A percentile compares a stretch with the other conserved stretches of the same genome.
Conservation (phyloP, 257 asterid species). For the Knoxia roxburghii region DNA sequence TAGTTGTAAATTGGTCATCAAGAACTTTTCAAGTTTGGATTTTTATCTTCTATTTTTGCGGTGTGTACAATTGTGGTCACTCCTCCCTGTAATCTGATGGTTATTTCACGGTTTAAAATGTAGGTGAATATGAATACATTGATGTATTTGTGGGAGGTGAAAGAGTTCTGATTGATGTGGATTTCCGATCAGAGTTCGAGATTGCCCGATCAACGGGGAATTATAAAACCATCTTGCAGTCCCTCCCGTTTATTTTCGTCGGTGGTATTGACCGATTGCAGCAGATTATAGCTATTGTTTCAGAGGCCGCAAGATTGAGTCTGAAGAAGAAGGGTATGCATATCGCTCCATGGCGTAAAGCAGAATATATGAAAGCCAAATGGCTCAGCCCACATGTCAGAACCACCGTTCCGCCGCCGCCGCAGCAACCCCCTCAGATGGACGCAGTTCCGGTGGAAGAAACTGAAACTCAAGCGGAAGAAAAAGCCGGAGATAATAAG, state of each 20-base stretch:
- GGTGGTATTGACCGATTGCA: conserved; percentile 74
- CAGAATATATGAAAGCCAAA: conserved; percentile 70
- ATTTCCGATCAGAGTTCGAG: conserved; percentile 88
- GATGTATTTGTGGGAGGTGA: conserved; percentile 66
- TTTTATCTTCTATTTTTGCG: neutral
- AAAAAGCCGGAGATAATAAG: conserved; percentile 1
- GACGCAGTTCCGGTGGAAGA: conserved; percentile 12
- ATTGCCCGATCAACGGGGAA: conserved; percentile 72
- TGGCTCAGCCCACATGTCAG: conserved; percentile 75
- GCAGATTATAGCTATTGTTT: conserved; percentile 65
- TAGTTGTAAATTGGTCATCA: neutral
- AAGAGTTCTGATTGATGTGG: conserved; percentile 66
- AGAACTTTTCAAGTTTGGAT: neutral
- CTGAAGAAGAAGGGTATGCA: conserved; percentile 95
- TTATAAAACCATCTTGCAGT: conserved; percentile 57
- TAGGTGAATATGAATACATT: conserved; percentile 82
- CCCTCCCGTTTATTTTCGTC: conserved; percentile 64
- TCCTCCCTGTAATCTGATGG: neutral
- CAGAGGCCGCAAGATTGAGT: conserved; percentile 76
- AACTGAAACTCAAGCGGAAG: neutral
- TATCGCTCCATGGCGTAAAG: conserved; percentile 90
- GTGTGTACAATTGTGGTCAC: neutral
- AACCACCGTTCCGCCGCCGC: conserved; percentile 13
- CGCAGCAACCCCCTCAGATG: neutral
- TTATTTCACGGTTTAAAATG: neutral